Evolutionary conservation across 257 asterid genomes (phyloP).

Genomic region (Solanum appendiculatum): DNA sequence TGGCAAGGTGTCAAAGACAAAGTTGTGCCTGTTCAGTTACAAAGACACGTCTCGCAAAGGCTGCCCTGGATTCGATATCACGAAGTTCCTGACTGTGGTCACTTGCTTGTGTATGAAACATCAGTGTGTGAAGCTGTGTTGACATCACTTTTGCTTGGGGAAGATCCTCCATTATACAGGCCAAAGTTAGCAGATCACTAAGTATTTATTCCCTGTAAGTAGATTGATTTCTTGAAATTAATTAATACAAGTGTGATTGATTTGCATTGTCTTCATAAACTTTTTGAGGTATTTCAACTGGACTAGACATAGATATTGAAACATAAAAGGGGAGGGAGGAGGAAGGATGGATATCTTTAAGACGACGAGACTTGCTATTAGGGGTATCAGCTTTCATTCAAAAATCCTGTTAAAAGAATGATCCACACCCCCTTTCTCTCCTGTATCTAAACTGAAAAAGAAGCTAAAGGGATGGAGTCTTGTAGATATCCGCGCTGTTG

Average conservation of each 20-base stretch:
- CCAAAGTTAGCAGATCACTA: slow-evolving; percentile 21
- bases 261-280: not conserved
- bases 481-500: not conserved
- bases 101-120: slow-evolving; percentile 73
- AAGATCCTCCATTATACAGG: slow-evolving; percentile 54
- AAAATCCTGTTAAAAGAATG: not conserved
- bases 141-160: slow-evolving; percentile 77
- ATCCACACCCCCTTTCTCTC: not conserved
- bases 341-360: not conserved
- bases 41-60: slow-evolving; percentile 48
- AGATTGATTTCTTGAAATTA: slow-evolving; percentile 12
- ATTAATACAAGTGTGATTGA: slow-evolving; percentile 6
- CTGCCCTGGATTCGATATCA: slow-evolving; percentile 90
- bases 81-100: slow-evolving; percentile 86
- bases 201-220: slow-evolving; percentile 19
- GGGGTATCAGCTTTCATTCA: not conserved
- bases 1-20: slow-evolving; percentile 49
- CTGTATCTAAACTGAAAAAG: not conserved
- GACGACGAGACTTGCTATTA: not conserved
- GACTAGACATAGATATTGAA: not conserved
- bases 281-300: slow-evolving; percentile 6
- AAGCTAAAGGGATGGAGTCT: not conserved
- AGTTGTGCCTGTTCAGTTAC: slow-evolving; percentile 51
- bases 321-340: not conserved
- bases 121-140: slow-evolving; percentile 83